Evolutionary conservation across 2,329 filamentous ascomycete genomes (phyloP).

Genomic region (Aulographum hederae): DNA sequence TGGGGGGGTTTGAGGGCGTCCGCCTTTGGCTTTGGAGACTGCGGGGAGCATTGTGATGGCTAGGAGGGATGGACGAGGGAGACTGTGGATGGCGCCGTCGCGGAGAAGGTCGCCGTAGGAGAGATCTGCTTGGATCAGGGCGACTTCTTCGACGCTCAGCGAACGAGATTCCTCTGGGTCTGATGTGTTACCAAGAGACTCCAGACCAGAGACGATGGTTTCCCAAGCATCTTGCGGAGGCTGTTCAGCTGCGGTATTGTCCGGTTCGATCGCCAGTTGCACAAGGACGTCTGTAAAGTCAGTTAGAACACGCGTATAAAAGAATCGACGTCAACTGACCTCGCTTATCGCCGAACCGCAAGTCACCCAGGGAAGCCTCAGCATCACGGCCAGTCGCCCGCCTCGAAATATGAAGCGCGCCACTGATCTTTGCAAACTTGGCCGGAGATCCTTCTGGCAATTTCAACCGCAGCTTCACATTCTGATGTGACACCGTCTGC

Average conservation of each 20-base stretch:
- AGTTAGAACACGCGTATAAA: not conserved
- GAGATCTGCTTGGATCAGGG: conserved; percentile 85
- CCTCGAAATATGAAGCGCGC: conserved; percentile 89
- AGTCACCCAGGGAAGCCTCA: conserved; percentile 77
- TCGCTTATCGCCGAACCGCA: conserved; percentile 87
- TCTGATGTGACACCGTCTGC: conserved; percentile 93
- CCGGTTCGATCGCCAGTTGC: conserved; percentile 79
- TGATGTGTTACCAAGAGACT: conserved; percentile 73
- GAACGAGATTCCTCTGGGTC: conserved; percentile 74
- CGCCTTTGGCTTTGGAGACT: conserved; percentile 40
- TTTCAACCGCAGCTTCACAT: conserved; percentile 86
- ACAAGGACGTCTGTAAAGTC: conserved; percentile 58
- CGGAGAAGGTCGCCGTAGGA: conserved; percentile 85
- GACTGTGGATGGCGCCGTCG: conserved; percentile 69
- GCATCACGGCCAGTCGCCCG: conserved; percentile 86
- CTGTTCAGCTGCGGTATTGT: conserved; percentile 65
- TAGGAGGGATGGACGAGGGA: conserved; percentile 74
- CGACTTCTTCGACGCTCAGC: conserved; percentile 81
- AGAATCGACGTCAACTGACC: conserved; percentile 16
- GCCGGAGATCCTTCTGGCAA: conserved; percentile 91
- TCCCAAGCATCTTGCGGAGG: conserved; percentile 93
- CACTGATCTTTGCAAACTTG: conserved; percentile 97
- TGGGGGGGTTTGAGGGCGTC: conserved; percentile 42
- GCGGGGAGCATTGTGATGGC: conserved; percentile 90
- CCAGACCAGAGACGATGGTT: conserved; percentile 84